A percentile compares a stretch with the other conserved stretches of the same genome.
phyloP scores from a whole-genome alignment of 2,329 filamentous ascomycete species.

The Atkinsonella texensis region DNA sequence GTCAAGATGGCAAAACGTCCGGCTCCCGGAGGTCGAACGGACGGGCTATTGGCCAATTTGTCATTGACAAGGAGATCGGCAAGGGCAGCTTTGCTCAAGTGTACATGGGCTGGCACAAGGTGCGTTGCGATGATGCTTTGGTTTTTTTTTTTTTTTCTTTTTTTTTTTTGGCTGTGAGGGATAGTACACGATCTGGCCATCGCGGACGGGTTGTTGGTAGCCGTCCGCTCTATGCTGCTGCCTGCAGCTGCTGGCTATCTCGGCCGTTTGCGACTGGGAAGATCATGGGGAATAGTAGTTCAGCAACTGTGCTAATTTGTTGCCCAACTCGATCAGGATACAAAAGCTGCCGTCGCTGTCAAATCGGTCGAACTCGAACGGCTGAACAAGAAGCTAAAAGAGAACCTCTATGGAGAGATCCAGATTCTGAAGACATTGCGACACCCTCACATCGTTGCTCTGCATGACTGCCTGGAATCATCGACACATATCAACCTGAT shows the following conservation, averaged over 20 bases:
- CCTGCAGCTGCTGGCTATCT: not conserved
- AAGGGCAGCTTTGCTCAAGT: conserved; percentile 97
- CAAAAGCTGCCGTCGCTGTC: conserved; percentile 77
- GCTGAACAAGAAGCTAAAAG: conserved; percentile 89
- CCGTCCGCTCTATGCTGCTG: too few species aligned
- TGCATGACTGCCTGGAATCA: conserved; percentile 88
- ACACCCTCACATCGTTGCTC: conserved; percentile 91
- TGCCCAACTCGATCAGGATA: conserved; percentile 39
- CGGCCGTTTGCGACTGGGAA: not conserved
- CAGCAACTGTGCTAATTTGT: not conserved
- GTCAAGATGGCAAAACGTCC: conserved; percentile 24
- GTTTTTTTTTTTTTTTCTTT: too few species aligned
- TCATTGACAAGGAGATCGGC: conserved; percentile 79
- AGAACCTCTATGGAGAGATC: conserved; percentile 92
- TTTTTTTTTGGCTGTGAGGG: conserved; percentile 1
- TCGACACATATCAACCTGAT: conserved; percentile 84
- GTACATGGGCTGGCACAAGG: conserved; percentile 75
- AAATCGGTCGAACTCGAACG: conserved; percentile 89
- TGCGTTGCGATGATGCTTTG: conserved; percentile 24
- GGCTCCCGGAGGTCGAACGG: conserved; percentile 23
- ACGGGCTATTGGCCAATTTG: conserved; percentile 57
- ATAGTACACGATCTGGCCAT: not conserved
- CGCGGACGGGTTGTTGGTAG: not conserved
- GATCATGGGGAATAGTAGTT: too few species aligned
- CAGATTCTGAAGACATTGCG: conserved; percentile 86